Percentiles rank a stretch among this genome's conserved stretches.
Evolutionary conservation across 2,329 filamentous ascomycete genomes (phyloP).

Genomic region (Colletotrichum cereale): DNA sequence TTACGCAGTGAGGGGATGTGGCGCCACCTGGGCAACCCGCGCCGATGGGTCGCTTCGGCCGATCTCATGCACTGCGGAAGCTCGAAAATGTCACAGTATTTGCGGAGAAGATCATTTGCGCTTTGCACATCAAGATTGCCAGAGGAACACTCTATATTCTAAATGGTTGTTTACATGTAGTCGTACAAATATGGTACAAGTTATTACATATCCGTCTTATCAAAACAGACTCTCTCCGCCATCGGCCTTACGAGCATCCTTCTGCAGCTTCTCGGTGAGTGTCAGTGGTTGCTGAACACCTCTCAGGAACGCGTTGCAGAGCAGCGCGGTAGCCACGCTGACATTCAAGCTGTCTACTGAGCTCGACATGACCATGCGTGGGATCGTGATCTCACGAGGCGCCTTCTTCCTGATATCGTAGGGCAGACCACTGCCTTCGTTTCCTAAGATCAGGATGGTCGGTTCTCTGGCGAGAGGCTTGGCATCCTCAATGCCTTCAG

Average conservation of each 20-base stretch:
- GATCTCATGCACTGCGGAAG: constrained; percentile 16
- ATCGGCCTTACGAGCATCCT: constrained; percentile 49
- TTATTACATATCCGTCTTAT: not conserved
- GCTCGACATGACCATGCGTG: constrained; percentile 62
- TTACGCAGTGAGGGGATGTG: not conserved
- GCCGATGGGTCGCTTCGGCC: not conserved
- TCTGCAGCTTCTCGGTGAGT: constrained; percentile 51
- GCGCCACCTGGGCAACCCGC: constrained; percentile 14
- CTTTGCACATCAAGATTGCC: not conserved
- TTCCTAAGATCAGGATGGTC: constrained; percentile 84
- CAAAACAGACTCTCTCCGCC: constrained; percentile 36
- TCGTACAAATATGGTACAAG: constrained; percentile 31
- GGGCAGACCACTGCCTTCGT: constrained; percentile 82
- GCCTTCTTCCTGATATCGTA: constrained; percentile 73
- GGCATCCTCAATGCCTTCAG: constrained; percentile 60
- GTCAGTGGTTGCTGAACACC: constrained; percentile 45
- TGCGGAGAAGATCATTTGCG: not conserved
- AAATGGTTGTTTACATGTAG: constrained; percentile 8
- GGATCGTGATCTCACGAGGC: constrained; percentile 76
- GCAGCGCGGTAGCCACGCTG: constrained; percentile 84
- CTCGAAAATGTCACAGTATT: not conserved
- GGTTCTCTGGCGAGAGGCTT: constrained; percentile 72
- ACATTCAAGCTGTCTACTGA: constrained; percentile 94
- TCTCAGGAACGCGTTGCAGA: constrained; percentile 78
- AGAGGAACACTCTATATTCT: not conserved